phyloP scores from a whole-genome alignment of 2,329 filamentous ascomycete genomes.

The Pyrenochaeta sp. region DNA sequence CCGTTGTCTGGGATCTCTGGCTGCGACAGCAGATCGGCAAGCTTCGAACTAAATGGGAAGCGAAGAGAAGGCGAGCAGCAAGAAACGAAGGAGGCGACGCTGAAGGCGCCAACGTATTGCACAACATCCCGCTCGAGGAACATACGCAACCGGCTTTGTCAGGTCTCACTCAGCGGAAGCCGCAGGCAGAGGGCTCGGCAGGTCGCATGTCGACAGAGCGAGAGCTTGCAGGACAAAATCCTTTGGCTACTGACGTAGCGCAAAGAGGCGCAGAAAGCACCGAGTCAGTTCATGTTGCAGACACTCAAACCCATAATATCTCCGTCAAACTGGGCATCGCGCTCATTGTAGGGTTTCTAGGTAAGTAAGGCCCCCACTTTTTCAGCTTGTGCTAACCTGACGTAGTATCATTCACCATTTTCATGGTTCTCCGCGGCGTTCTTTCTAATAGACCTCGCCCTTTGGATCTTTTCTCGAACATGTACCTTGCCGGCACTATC shows the following conservation, averaged over 20 bases:
- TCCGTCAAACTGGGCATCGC: conserved; percentile 46
- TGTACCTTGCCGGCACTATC: conserved; percentile 74
- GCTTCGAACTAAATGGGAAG: conserved; percentile 25
- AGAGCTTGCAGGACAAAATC: conserved; percentile 7
- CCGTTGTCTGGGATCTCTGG: conserved; percentile 65
- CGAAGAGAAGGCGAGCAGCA: conserved; percentile 24
- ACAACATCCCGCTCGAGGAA: conserved; percentile 17
- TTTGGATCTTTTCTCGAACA: conserved; percentile 72
- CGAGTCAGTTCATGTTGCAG: conserved; percentile 13
- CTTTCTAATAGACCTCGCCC: conserved; percentile 54
- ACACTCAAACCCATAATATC: conserved; percentile 44
- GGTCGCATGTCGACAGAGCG: conserved; percentile 19
- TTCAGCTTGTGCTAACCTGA: conserved; percentile 3
- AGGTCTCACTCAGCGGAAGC: conserved; percentile 28
- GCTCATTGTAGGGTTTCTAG: conserved; percentile 59
- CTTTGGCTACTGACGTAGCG: background rate
- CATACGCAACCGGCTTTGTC: conserved; percentile 5
- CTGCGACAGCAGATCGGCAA: conserved; percentile 52
- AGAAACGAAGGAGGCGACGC: conserved; percentile 26
- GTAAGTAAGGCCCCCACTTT: conserved; percentile 31
- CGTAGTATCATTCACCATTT: conserved; percentile 60
- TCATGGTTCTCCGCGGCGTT: conserved; percentile 61
- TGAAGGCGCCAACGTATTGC: conserved; percentile 23
- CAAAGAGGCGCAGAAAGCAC: conserved; percentile 5
- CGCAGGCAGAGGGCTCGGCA: conserved; percentile 21